Base-by-base conservation (phyloP, 495 filamentous ascomycete genomes). In the Neurospora pannonica region DNA sequence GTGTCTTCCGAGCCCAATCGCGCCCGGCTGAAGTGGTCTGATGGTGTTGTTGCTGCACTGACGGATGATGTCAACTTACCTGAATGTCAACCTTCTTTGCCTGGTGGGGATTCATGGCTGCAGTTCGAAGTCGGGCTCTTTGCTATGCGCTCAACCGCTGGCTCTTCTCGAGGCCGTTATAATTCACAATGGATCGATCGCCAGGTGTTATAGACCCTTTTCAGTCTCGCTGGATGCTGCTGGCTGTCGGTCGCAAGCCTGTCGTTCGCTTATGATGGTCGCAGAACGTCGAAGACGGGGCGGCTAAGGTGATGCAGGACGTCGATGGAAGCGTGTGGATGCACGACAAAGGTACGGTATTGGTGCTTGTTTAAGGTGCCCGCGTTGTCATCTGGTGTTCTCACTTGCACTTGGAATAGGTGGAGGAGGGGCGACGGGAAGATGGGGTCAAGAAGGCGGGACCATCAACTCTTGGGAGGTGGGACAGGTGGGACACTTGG, bases 51-150 rank as follows among this genome's bases (percentile, higher is more conserved):
- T 73, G 24, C 71, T 72, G 34, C 71, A 31, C 37, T 39, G 21
- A 48, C 48, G 37, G 70, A 76, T 38, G 54, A 31, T 73, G 70
- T 42, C 76, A 75, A 88, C 94, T 86, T 81, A 98, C 96, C 86
- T 87, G 94, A 84, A 97, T 88, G 83, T 99, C 95, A 75, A 98
- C 86, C 86, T 99, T 98, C 87, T 97, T 97, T 86, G 94, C 92
- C 86, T 97, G 93, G 81, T 94, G 93, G 75, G 96, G 96, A 83
- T 97, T 97, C 93, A 99, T 97, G 77, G 71, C 89, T 83, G 79
- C 76, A 70, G 71, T 37, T 43, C 24, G 15, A 62, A 67, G 24
- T 67, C 31, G 54, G 28, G 54, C 11, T 34, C 54, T 67, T 34
- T 67, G 54, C 28, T 67, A 7, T 28, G 28, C 28, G 54, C 54